Evolutionary conservation across 208 protist genomes (phyloP).

Genomic region (Balamuthia mandrillaris): DNA sequence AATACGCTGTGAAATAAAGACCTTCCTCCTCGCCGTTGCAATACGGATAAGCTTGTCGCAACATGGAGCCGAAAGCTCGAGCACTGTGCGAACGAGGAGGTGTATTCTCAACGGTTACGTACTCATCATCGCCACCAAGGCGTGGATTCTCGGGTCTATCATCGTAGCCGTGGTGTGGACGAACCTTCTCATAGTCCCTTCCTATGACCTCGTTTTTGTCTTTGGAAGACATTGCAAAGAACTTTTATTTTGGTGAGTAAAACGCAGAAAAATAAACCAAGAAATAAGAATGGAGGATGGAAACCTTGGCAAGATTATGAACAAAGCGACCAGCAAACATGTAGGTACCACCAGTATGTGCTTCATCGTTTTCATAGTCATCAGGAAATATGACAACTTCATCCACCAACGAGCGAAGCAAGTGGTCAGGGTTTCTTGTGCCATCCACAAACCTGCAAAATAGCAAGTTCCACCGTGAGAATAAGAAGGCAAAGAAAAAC

Average conservation of each 20-base stretch:
- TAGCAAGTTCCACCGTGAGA: too few species aligned
- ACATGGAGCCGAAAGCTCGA: not conserved
- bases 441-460: conserved; percentile 15
- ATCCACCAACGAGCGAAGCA: not conserved
- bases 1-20: conserved; percentile 5
- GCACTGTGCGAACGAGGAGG: not conserved
- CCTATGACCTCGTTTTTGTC: conserved; percentile 27
- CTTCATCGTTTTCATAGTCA: not conserved
- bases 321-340: conserved; percentile 40
- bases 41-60: conserved; percentile 16
- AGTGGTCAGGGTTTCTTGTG: conserved; percentile 11
- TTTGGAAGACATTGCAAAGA: not conserved
- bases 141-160: not conserved
- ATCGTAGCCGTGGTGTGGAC: not conserved
- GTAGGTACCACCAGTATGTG: conserved; percentile 8
- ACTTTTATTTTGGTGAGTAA: not conserved
- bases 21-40: not conserved
- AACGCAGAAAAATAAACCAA: not conserved
- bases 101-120: not conserved
- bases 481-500: not conserved
- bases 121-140: not conserved
- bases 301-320: conserved; percentile 18
- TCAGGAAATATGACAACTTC: conserved; percentile 26
- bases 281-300: not conserved
- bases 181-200: not conserved